A percentile compares a stretch with the other conserved stretches of the same genome.
Evolutionary conservation across 176 grass and related monocot species (phyloP).

Genomic region (Pontederia crassipes): DNA sequence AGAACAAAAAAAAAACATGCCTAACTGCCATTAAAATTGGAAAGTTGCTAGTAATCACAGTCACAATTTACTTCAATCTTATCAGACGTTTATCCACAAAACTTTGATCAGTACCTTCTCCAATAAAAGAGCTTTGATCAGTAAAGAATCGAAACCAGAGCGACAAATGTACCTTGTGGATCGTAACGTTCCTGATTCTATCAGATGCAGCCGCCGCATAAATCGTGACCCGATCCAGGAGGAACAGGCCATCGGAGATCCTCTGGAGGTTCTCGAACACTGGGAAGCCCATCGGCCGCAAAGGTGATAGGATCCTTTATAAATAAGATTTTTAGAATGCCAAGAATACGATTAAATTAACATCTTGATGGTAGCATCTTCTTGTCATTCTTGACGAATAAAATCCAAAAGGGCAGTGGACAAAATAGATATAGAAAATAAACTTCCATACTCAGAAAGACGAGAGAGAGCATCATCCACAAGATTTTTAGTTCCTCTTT

Average conservation of each 20-base stretch:
- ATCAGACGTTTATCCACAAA: not conserved
- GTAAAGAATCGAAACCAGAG: not conserved
- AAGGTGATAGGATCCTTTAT: slow-evolving; percentile 49
- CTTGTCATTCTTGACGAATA: too few relatives aligned
- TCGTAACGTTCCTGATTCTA: slow-evolving; percentile 56
- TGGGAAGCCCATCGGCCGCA: slow-evolving; percentile 60
- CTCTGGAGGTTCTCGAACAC: slow-evolving; percentile 75
- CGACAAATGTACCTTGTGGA: slow-evolving; percentile 34
- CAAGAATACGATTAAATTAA: too few relatives aligned
- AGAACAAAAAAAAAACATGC: too few relatives aligned
- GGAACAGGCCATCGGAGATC: slow-evolving; percentile 74
- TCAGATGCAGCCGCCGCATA: slow-evolving; percentile 57
- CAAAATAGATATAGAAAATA: too few relatives aligned
- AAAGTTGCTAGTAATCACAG: not conserved
- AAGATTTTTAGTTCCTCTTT: too few relatives aligned
- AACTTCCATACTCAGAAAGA: too few relatives aligned
- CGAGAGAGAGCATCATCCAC: too few relatives aligned
- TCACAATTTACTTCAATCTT: too few relatives aligned
- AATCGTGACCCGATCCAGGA: slow-evolving; percentile 36
- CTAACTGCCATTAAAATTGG: too few relatives aligned
- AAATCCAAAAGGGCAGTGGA: not conserved
- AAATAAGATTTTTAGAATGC: too few relatives aligned
- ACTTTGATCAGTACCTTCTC: not conserved
- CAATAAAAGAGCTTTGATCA: too few relatives aligned
- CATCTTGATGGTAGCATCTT: too few relatives aligned